Evolutionary conservation across 345 rosid species (phyloP).

Genomic region (Acer negundo): DNA sequence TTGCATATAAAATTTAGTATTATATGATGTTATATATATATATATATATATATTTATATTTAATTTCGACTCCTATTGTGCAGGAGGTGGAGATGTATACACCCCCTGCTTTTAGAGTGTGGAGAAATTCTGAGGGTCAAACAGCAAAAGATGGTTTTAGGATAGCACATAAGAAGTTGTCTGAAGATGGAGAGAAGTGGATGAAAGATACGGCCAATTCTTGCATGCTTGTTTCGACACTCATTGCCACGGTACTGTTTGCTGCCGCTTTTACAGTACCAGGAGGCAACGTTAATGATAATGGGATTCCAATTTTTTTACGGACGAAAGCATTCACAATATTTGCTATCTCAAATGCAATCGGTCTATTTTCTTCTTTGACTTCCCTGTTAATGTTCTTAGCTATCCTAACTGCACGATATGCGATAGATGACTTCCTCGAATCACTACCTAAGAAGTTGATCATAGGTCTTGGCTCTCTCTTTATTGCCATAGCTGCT

Average conservation of each 20-base stretch:
- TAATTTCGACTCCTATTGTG: not conserved
- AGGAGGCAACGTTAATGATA: not conserved
- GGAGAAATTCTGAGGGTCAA: not conserved
- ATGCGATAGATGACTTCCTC: no score
- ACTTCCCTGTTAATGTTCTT: no score
- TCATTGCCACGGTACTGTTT: conserved; percentile 17
- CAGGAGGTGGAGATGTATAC: conserved; percentile 18
- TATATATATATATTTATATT: no score
- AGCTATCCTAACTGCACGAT: no score
- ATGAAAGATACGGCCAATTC: conserved; percentile 18
- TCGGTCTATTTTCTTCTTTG: no score
- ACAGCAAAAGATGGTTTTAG: conserved; percentile 15
- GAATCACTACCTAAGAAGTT: not conserved
- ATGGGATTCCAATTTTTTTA: conserved; percentile 8
- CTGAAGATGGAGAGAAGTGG: conserved; percentile 18
- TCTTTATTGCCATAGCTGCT: no score
- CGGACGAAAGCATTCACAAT: not conserved
- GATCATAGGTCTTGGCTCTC: no score
- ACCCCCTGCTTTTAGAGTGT: not conserved
- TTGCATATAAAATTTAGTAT: no score
- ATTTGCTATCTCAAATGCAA: no score
- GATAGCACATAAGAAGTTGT: not conserved
- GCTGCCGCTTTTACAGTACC: conserved; percentile 27
- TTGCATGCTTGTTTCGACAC: conserved; percentile 22
- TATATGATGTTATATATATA: no score